Evolutionary conservation across 2,329 filamentous ascomycete genomes (phyloP).

Genomic region (Aspergillus flavus): DNA sequence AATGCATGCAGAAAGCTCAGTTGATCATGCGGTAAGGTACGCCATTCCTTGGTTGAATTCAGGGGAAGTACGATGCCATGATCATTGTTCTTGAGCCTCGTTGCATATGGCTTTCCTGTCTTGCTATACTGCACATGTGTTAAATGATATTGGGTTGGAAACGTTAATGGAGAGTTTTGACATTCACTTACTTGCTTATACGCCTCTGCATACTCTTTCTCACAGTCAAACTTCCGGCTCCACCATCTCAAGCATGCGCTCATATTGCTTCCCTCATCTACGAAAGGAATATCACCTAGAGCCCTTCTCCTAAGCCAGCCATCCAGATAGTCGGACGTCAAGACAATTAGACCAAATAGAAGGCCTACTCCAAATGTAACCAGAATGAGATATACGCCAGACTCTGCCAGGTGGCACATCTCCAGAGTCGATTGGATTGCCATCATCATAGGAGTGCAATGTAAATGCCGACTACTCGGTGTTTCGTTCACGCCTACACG

Average conservation of each 20-base stretch:
- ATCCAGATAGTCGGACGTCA: neutral
- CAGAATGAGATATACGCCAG: neutral
- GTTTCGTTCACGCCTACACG: too few species aligned
- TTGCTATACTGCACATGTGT: neutral
- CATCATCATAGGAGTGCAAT: neutral
- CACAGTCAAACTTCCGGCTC: neutral
- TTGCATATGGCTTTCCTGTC: neutral
- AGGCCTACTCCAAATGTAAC: neutral
- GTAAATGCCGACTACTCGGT: too few species aligned
- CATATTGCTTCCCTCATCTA: neutral
- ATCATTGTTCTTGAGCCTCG: neutral
- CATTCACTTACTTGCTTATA: neutral
- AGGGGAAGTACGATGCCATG: neutral
- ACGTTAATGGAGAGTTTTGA: too few species aligned
- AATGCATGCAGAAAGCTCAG: neutral
- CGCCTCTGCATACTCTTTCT: neutral
- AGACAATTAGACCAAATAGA: neutral
- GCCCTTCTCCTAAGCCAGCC: neutral
- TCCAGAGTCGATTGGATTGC: neutral
- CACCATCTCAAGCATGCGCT: neutral
- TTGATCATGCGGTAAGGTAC: neutral
- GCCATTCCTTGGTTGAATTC: neutral
- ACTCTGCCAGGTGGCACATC: neutral
- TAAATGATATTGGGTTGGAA: neutral
- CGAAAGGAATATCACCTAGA: neutral